A percentile compares a stretch with the other conserved stretches of the same genome.
These are phyloP conservation scores for Nectriaceae sp. DNA, from an alignment of 2,329 filamentous ascomycete species.

Conservation along the genomic window DNA sequence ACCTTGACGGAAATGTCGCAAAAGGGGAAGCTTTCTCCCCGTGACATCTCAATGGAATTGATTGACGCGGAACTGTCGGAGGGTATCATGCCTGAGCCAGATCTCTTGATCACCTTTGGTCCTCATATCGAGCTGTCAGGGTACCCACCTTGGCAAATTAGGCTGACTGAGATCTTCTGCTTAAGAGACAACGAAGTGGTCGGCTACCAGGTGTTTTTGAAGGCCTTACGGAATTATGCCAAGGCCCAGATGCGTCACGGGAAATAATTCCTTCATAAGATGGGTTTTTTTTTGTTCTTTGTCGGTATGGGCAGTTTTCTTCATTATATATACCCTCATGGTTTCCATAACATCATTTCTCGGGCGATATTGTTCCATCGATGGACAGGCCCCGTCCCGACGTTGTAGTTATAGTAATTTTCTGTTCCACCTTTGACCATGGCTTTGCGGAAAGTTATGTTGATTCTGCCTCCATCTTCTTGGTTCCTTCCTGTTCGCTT, in stretches of 20 bases:
- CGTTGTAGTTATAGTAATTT: constrained; percentile 85
- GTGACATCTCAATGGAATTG: constrained; percentile 82
- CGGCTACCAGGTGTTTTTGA: constrained; percentile 91
- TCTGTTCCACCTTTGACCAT: constrained; percentile 73
- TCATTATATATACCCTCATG: constrained; percentile 23
- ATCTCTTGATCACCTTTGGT: constrained; percentile 84
- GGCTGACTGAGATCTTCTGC: constrained; percentile 91
- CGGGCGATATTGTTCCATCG: constrained; percentile 61
- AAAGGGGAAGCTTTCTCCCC: constrained; percentile 75
- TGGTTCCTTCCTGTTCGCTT: constrained; percentile 68
- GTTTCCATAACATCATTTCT: constrained; percentile 49
- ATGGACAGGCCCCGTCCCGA: constrained; percentile 68
- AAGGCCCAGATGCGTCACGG: constrained; percentile 88
- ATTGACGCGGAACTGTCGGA: constrained; percentile 85
- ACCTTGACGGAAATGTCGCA: constrained; percentile 96
- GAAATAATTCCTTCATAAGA: constrained; percentile 41
- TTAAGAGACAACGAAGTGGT: constrained; percentile 77
- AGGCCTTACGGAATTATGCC: constrained; percentile 80
- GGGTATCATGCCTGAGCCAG: constrained; percentile 83
- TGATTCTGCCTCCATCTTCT: constrained; percentile 66
- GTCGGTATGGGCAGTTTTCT: constrained; percentile 1
- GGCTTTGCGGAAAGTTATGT: constrained; percentile 76
- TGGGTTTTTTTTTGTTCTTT: constrained; percentile 6
- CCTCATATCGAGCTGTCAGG: constrained; percentile 82
- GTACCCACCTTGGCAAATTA: constrained; percentile 95